These are phyloP conservation scores for Coleophoma cylindrospora DNA, from an alignment of 2,329 filamentous ascomycete species.

Conservation along the genomic window DNA sequence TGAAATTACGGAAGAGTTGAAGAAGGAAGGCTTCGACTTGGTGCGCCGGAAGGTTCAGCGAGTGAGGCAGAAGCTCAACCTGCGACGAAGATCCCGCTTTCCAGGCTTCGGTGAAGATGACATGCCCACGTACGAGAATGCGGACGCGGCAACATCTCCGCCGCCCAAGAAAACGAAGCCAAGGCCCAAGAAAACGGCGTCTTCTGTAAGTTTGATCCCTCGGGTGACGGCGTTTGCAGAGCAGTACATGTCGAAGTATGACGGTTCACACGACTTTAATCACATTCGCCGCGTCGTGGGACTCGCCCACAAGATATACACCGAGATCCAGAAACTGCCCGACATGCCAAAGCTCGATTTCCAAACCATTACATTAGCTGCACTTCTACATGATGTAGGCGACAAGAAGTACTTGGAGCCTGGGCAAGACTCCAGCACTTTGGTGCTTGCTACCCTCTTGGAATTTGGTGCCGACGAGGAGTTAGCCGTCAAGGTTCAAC, in stretches of 20 bases:
- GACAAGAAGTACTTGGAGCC: conserved; percentile 49
- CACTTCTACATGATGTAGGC: conserved; percentile 83
- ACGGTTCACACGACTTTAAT: conserved; percentile 82
- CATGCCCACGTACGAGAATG: too few relatives aligned
- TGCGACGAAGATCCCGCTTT: conserved; percentile 22
- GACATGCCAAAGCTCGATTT: conserved; percentile 48
- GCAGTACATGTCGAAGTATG: conserved; percentile 71
- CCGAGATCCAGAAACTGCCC: conserved; percentile 11
- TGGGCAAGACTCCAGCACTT: conserved; percentile 49
- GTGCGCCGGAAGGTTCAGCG: conserved; percentile 19
- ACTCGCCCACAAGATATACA: conserved; percentile 47
- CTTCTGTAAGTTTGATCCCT: conserved; percentile 29
- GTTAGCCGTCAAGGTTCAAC: conserved; percentile 65
- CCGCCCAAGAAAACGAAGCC: conserved; percentile 3
- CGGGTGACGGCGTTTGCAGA: conserved; percentile 59
- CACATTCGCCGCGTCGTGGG: conserved; percentile 78
- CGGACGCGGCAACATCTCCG: conserved; percentile 6
- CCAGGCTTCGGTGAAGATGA: conserved; percentile 19
- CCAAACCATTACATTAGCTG: conserved; percentile 52
- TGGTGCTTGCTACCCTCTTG: conserved; percentile 52
- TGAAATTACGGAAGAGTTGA: conserved; percentile 18
- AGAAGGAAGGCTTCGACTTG: conserved; percentile 21
- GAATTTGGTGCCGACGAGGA: conserved; percentile 51
- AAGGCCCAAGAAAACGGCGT: conserved; percentile 12
- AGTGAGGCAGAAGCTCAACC: conserved; percentile 21